A percentile compares a stretch with the other conserved stretches of the same genome.
Evolutionary conservation across 192 early-diverging fungal genomes (phyloP).

Genomic region (Coemansia pectinata): DNA sequence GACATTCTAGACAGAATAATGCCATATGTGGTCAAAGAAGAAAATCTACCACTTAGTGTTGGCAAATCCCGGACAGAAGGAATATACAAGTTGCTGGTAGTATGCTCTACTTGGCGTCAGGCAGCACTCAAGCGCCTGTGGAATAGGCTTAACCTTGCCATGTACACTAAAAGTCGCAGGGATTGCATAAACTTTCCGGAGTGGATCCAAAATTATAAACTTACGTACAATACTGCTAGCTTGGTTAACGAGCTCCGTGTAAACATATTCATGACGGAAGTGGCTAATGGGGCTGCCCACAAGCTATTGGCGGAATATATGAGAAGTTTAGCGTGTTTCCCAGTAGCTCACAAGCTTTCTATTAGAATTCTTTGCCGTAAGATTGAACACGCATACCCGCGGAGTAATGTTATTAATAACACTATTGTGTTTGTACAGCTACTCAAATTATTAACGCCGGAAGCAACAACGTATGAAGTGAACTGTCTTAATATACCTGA

Average conservation of each 20-base stretch:
- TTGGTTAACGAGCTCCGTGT: not conserved
- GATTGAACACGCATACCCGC: not conserved
- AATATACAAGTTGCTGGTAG: conserved; percentile 3
- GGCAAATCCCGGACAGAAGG: not conserved
- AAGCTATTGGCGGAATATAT: not conserved
- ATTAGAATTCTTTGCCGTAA: not conserved
- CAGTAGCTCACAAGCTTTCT: not conserved
- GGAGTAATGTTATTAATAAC: not conserved
- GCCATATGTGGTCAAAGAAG: not conserved
- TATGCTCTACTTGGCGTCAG: not conserved
- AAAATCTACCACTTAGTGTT: not conserved
- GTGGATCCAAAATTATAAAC: not conserved
- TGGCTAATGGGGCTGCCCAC: not conserved
- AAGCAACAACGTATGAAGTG: not conserved
- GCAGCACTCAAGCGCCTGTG: not conserved
- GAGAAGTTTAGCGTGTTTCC: not conserved
- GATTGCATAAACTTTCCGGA: not conserved
- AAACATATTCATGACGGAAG: not conserved
- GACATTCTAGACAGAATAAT: not conserved
- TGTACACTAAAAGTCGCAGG: not conserved
- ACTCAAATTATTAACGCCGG: not conserved
- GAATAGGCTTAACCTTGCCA: not conserved
- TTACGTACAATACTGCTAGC: not conserved
- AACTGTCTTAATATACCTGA: not conserved
- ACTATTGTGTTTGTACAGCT: not conserved